A percentile compares a stretch with the other conserved stretches of the same genome.
These are phyloP conservation scores for Angomonas deanei DNA, from an alignment of 208 protist genomes.

Conservation along the genomic window DNA sequence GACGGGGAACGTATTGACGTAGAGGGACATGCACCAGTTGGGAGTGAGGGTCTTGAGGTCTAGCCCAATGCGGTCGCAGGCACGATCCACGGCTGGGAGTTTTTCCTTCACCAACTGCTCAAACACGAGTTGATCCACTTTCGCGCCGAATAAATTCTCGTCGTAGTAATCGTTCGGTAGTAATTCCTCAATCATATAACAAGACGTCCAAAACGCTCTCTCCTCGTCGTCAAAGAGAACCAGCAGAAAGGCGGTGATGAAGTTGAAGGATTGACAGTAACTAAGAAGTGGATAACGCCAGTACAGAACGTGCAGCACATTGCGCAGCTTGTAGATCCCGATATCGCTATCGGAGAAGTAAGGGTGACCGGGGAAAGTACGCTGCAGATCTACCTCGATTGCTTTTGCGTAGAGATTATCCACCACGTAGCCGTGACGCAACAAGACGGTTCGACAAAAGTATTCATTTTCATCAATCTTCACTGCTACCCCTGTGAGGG, in stretches of 20 bases:
- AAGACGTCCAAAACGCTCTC: constrained; percentile 49
- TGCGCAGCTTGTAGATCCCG: constrained; percentile 45
- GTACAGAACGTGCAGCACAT: constrained; percentile 70
- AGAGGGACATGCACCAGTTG: constrained; percentile 67
- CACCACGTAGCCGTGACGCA: constrained; percentile 38
- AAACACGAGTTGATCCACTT: constrained; percentile 63
- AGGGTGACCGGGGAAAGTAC: constrained; percentile 63
- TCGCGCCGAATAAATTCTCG: constrained; percentile 47
- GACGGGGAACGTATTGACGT: constrained; percentile 53
- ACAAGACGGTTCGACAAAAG: constrained; percentile 53
- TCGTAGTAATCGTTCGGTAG: constrained; percentile 75
- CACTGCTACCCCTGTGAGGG: constrained; percentile 49
- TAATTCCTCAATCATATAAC: constrained; percentile 49
- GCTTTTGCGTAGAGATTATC: constrained; percentile 23
- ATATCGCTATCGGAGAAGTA: constrained; percentile 60
- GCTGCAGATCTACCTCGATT: constrained; percentile 58
- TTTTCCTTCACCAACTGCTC: constrained; percentile 22
- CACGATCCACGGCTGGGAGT: constrained; percentile 39
- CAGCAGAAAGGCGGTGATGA: constrained; percentile 48
- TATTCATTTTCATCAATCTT: constrained; percentile 73
- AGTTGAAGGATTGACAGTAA: constrained; percentile 84
- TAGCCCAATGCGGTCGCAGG: constrained; percentile 25
- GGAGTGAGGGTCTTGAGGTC: constrained; percentile 49
- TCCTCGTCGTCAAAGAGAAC: constrained; percentile 70
- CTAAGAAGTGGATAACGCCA: constrained; percentile 72